A percentile compares a stretch with the other conserved stretches of the same genome.
phyloP scores from a whole-genome alignment of 2,329 filamentous ascomycete species.

The Beauveria sp. region DNA sequence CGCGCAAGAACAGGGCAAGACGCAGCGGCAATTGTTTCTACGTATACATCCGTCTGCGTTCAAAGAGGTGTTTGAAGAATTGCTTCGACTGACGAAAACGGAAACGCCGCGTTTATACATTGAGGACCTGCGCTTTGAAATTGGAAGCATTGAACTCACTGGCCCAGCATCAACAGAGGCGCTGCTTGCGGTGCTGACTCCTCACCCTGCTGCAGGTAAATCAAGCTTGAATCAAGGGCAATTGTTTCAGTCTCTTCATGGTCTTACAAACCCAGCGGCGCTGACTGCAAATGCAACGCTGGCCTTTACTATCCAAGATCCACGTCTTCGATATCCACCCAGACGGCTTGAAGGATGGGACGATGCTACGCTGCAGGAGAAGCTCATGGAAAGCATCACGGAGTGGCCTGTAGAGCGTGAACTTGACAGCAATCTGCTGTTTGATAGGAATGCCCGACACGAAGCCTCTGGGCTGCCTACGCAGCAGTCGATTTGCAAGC shows the following conservation, averaged over 20 bases:
- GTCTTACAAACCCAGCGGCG: slow-evolving; percentile 59
- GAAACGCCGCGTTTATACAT: slow-evolving; percentile 55
- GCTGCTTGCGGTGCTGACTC: slow-evolving; percentile 59
- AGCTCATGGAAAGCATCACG: slow-evolving; percentile 53
- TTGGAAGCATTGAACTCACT: slow-evolving; percentile 50
- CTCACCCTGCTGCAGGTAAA: slow-evolving; percentile 30
- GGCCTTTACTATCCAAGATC: slow-evolving; percentile 68
- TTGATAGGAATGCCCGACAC: slow-evolving; percentile 59
- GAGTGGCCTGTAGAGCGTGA: slow-evolving; percentile 58
- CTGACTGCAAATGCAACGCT: slow-evolving; percentile 65
- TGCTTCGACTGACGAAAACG: slow-evolving; percentile 49
- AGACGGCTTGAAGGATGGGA: slow-evolving; percentile 40
- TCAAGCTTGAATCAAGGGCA: slow-evolving; percentile 32
- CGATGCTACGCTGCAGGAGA: slow-evolving; percentile 26
- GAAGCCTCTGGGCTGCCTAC: slow-evolving; percentile 59
- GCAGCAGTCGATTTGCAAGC: slow-evolving; percentile 74
- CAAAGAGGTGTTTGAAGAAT: slow-evolving; percentile 56
- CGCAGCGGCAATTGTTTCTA: slow-evolving; percentile 50
- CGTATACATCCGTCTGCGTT: slow-evolving; percentile 80
- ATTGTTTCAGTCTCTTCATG: slow-evolving; percentile 44
- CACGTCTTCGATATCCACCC: slow-evolving; percentile 71
- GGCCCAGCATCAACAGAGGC: slow-evolving; percentile 72
- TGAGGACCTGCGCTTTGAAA: slow-evolving; percentile 63
- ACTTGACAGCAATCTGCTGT: slow-evolving; percentile 47
- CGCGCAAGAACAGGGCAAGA: slow-evolving; percentile 15